Evolutionary conservation across 1,139 yeast genomes (phyloP).

Genomic region (Yamadazyma epiphylla): DNA sequence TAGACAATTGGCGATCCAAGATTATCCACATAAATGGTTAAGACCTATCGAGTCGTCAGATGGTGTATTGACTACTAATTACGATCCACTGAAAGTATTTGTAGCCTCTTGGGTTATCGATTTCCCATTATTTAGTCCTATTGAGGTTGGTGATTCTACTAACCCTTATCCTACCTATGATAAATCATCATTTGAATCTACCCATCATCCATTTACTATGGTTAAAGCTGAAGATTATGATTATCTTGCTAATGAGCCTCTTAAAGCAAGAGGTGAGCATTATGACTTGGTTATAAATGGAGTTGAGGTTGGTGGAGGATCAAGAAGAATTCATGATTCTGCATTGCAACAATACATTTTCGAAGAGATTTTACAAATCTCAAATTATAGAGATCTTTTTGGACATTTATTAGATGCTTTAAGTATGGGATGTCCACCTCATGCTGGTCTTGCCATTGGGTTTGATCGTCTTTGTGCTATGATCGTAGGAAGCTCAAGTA

Average conservation of each 20-base stretch:
- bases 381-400: slow-evolving; percentile 60
- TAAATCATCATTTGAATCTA: slow-evolving; percentile 49
- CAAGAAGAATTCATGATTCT: slow-evolving; percentile 89
- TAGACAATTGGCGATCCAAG: slow-evolving; percentile 66
- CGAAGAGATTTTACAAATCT: slow-evolving; percentile 50
- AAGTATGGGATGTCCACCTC: slow-evolving; percentile 95
- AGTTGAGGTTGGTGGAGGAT: slow-evolving; percentile 96
- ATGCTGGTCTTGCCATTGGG: slow-evolving; percentile 95
- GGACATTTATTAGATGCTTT: slow-evolving; percentile 84
- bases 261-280: slow-evolving; percentile 82
- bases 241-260: slow-evolving; percentile 49
- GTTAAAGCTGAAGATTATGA: slow-evolving; percentile 67
- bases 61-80: slow-evolving; percentile 13
- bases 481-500: slow-evolving; percentile 69
- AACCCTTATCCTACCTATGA: slow-evolving; percentile 61
- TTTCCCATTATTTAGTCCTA: slow-evolving; percentile 87
- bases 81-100: slow-evolving; percentile 29
- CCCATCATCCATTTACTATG: slow-evolving; percentile 98
- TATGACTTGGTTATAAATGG: slow-evolving; percentile 94
- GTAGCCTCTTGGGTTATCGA: slow-evolving; percentile 86
- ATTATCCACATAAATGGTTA: slow-evolving; percentile 50
- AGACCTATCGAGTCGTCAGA: slow-evolving; percentile 26
- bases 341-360: slow-evolving; percentile 69
- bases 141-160: slow-evolving; percentile 31
- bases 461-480: slow-evolving; percentile 92